Percentiles rank a stretch among this genome's conserved stretches.
Conservation (phyloP, 805 yeast genomes). For the Hanseniaspora pseudoguilliermondii region DNA sequence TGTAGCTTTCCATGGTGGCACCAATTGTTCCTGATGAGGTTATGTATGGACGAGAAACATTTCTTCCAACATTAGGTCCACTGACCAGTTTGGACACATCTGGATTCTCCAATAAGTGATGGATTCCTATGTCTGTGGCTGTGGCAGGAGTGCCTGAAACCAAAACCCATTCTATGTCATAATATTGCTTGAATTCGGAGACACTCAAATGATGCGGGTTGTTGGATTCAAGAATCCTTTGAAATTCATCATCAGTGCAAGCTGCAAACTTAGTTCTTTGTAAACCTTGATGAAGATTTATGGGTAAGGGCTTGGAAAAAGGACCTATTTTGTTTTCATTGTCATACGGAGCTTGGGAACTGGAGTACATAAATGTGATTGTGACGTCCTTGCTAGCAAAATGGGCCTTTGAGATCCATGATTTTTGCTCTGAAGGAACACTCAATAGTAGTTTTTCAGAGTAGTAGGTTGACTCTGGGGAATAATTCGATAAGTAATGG, state of each 20-base stretch:
- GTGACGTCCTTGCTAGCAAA: conserved; percentile 61
- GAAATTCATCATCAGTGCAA: neutral
- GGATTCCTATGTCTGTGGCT: conserved; percentile 79
- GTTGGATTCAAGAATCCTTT: neutral
- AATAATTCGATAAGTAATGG: conserved; percentile 25
- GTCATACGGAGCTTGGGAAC: conserved; percentile 24
- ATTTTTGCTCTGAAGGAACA: conserved; percentile 69
- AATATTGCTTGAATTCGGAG: conserved; percentile 18
- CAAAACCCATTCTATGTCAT: conserved; percentile 67
- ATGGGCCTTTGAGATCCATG: conserved; percentile 98
- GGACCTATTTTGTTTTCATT: conserved; percentile 53
- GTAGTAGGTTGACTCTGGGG: conserved; percentile 40
- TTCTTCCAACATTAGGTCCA: conserved; percentile 94
- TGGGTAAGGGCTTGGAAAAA: conserved; percentile 38
- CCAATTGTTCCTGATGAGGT: conserved; percentile 92
- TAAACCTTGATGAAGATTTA: conserved; percentile 14
- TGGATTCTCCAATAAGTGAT: conserved; percentile 39
- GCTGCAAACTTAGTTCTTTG: conserved; percentile 3
- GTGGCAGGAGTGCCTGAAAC: conserved; percentile 94
- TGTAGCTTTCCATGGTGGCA: conserved; percentile 87
- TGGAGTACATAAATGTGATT: conserved; percentile 48
- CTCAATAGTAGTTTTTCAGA: conserved; percentile 76
- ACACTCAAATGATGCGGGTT: neutral
- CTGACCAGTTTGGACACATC: conserved; percentile 45
- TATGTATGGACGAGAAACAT: conserved; percentile 77